Evolutionary conservation across 2,329 filamentous ascomycete species (phyloP).

Genomic region (Fusarium compactum): DNA sequence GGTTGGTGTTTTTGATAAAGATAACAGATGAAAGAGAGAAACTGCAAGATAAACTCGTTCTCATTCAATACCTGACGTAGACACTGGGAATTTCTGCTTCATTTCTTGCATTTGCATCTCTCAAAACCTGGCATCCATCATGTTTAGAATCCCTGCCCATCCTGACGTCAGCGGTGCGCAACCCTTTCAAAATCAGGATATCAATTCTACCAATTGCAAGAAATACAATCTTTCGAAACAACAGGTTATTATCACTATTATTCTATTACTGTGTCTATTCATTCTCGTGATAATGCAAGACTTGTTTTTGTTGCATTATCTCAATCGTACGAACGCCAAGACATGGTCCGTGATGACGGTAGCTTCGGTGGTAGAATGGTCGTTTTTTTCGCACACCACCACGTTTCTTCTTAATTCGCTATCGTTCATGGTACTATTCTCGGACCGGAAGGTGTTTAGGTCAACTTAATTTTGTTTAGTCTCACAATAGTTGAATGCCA

Average conservation of each 20-base stretch:
- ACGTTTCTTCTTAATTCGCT: slow-evolving; percentile 24
- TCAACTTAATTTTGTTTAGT: slow-evolving; percentile 15
- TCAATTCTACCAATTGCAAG: slow-evolving; percentile 14
- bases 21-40: neutral
- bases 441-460: slow-evolving; percentile 17
- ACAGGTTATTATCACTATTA: slow-evolving; percentile 6
- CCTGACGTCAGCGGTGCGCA: slow-evolving; percentile 47
- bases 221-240: neutral
- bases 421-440: slow-evolving; percentile 1
- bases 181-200: slow-evolving; percentile 23
- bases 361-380: neutral
- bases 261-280: neutral
- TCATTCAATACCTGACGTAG: slow-evolving; percentile 33
- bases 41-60: neutral
- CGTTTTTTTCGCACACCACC: slow-evolving; percentile 21
- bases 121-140: slow-evolving; percentile 42
- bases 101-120: slow-evolving; percentile 18
- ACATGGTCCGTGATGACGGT: neutral
- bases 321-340: neutral
- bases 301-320: neutral
- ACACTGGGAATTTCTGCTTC: slow-evolving; percentile 12
- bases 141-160: slow-evolving; percentile 36
- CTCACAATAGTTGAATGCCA: slow-evolving; percentile 18
- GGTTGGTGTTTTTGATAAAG: neutral
- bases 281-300: neutral